Conservation (phyloP, 1,284 basidiomycete species). For the Boletus semigastroideus region DNA sequence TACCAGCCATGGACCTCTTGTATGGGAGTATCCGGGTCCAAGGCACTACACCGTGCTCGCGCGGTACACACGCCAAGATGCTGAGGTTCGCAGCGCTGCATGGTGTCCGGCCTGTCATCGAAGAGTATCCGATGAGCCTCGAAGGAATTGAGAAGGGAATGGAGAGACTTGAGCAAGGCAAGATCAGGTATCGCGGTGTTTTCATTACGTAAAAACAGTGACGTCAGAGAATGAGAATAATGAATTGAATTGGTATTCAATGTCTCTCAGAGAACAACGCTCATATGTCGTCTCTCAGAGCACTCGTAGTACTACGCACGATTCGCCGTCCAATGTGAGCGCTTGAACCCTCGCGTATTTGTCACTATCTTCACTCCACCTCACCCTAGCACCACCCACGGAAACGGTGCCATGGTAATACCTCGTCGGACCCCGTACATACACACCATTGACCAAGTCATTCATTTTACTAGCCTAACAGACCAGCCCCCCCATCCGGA, state of each 20-base stretch:
- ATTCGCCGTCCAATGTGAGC: slow-evolving; percentile 14
- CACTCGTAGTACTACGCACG: neutral
- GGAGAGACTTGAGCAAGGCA: slow-evolving; percentile 23
- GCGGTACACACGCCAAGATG: slow-evolving; percentile 31
- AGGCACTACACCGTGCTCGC: slow-evolving; percentile 25
- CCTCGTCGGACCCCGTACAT: neutral
- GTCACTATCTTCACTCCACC: too few relatives aligned
- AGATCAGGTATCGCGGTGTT: slow-evolving; percentile 34
- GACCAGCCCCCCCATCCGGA: slow-evolving; percentile 46
- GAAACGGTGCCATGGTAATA: slow-evolving; percentile 56
- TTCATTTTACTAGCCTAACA: slow-evolving; percentile 45
- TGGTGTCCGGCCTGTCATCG: slow-evolving; percentile 24
- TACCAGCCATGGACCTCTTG: slow-evolving; percentile 21
- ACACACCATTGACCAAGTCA: neutral
- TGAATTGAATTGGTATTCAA: too few relatives aligned
- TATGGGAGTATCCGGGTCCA: slow-evolving; percentile 23
- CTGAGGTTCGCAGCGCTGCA: slow-evolving; percentile 28
- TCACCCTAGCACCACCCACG: slow-evolving; percentile 39
- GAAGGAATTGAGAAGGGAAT: slow-evolving; percentile 34
- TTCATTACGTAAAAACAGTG: too few relatives aligned
- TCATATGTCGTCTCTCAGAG: slow-evolving; percentile 19
- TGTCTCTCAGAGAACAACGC: too few relatives aligned
- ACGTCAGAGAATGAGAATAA: too few relatives aligned
- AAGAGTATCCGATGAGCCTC: slow-evolving; percentile 30
- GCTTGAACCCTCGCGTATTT: too few relatives aligned